These are phyloP conservation scores for Camillea tinctor DNA, from an alignment of 2,329 filamentous ascomycete genomes.

Conservation along the genomic window DNA sequence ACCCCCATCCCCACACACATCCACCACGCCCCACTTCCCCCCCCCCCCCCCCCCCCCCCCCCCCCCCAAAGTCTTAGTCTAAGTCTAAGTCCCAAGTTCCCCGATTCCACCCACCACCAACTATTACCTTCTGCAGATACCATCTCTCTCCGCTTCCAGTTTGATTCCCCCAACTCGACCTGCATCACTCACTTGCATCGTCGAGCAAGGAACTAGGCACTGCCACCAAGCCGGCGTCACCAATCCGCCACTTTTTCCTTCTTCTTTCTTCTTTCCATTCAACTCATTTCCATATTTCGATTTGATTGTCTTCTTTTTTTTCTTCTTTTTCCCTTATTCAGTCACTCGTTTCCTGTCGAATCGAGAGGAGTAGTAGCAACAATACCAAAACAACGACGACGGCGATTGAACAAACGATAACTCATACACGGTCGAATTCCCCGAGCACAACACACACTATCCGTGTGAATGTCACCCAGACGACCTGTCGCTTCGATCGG, in stretches of 20 bases:
- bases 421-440: neutral
- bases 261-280: slow-evolving; percentile 6
- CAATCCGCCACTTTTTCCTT: slow-evolving; percentile 16
- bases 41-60: too few relatives aligned
- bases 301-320: neutral
- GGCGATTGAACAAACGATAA: neutral
- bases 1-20: too few relatives aligned
- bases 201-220: slow-evolving; percentile 15
- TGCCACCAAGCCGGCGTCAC: slow-evolving; percentile 16
- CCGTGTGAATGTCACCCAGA: neutral
- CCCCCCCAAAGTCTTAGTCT: slow-evolving; percentile 11
- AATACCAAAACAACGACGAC: neutral
- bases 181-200: slow-evolving; percentile 12
- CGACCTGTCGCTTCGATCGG: slow-evolving; percentile 1
- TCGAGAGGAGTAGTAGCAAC: too few relatives aligned
- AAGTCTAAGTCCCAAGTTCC: neutral
- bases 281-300: neutral
- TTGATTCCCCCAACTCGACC: slow-evolving; percentile 13
- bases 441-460: neutral
- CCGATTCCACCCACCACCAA: neutral
- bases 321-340: neutral
- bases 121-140: neutral
- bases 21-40: too few relatives aligned
- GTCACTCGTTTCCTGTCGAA: slow-evolving; percentile 27
- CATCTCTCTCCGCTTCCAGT: slow-evolving; percentile 7